Evolutionary conservation across 805 yeast species (phyloP), one percentile per base, ranked within the genome.

Genomic region (Candida lessepsii): DNA sequence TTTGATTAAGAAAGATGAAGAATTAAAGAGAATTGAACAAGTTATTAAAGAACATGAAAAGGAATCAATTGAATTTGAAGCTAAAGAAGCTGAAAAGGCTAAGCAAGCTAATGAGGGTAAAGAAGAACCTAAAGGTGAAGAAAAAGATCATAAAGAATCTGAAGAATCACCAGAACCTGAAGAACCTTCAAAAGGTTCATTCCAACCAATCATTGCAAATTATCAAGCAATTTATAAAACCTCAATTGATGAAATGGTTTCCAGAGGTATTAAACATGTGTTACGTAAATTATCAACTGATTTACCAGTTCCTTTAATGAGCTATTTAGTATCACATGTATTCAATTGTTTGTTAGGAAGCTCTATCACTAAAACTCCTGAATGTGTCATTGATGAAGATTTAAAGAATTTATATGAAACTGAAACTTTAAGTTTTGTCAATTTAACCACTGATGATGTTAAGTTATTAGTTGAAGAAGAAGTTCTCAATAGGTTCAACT

Each of bases 261-360:
- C 91, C 17, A 82, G 99, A 65, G 78, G 86, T 19, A 61, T 78
- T 36, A 91, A 91, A 66, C 95, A 88, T 53, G 58, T 82, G 32
- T 63, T 90, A 52, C 80, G 88, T 56, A 57, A 60, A 3, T 56
- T 61, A 19, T 58, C 82, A 28, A 50, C 49, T 5, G 40, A 50
- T 1, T 54, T 81, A 13, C 87, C 93, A 13, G 40, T 74, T 9
- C 61, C 71, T 30, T 65, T 83, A 43, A 71, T 76, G 40, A 76
- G 91, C 2, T 61, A 73, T 35, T 73, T 83, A 21, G 76, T 86
- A 41, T 66, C 84, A 9, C 90, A 81, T 52, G 73, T 84, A 58
- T 83, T 85, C 63, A 86, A 87, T 61, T 71, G 79, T 48, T 64
- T 88, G 41, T 67, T 86, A 34, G 93, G 89, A 14, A 42, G 58